These are phyloP conservation scores for Corylus avellana DNA, from an alignment of 306 rosid genomes.

Conservation along the genomic window DNA sequence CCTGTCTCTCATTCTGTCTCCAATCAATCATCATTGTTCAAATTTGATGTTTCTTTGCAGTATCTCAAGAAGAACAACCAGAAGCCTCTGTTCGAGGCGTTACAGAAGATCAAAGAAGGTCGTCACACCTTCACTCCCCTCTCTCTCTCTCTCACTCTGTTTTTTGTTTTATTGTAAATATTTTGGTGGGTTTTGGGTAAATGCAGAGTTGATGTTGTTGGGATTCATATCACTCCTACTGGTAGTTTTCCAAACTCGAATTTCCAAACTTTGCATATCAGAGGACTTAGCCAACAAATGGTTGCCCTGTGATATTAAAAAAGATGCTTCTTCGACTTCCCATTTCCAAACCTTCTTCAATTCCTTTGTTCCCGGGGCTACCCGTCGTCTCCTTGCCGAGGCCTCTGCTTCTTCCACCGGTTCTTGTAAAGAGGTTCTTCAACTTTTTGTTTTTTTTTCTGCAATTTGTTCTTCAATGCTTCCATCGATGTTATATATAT, in stretches of 20 bases:
- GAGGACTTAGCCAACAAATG: constrained; percentile 25
- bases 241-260: constrained; percentile 29
- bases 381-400: constrained; percentile 37
- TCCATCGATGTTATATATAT: too few relatives aligned
- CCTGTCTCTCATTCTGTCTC: too few relatives aligned
- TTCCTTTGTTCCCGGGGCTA: constrained; percentile 5
- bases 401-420: not conserved
- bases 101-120: constrained; percentile 48
- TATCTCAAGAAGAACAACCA: constrained; percentile 39
- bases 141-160: not conserved
- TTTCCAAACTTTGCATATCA: constrained; percentile 30
- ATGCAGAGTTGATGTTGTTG: constrained; percentile 41
- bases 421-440: constrained; percentile 10
- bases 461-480: too few relatives aligned
- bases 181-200: not conserved
- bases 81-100: constrained; percentile 39
- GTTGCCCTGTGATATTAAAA: constrained; percentile 31
- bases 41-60: constrained; percentile 13
- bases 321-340: constrained; percentile 1
- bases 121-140: not conserved
- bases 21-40: not conserved
- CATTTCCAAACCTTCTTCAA: constrained; percentile 27
- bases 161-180: too few relatives aligned
- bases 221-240: constrained; percentile 43
- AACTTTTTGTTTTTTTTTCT: too few relatives aligned